Base-by-base conservation (phyloP, 2,329 filamentous ascomycete genomes). In the Dactylella cylindrospora region DNA sequence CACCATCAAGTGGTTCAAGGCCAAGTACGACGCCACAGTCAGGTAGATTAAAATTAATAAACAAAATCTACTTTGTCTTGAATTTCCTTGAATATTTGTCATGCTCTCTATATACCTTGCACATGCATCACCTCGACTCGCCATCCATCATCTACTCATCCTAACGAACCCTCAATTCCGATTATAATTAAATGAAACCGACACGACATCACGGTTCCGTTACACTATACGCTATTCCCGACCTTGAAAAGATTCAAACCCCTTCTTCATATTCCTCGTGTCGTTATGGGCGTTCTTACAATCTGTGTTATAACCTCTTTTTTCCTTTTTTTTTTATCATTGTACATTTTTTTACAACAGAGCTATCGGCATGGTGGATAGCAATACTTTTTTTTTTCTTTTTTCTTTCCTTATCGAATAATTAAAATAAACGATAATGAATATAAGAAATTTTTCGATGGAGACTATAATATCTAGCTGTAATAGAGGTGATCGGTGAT, bases 1-100 rank as follows among this genome's bases (percentile, higher is more conserved):
- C 84, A 96, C 90, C 74, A 79, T 97, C 80, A 95, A 90, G 82
- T 98, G 93, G 93, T 98, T 86, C 83, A 88, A 88, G 82, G 60
- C 68, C 66, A 70, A 68, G 64, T 70, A 68, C 84, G 90, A 97
- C 76, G 93, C 91, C 76, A 97, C 97, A 76, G 89, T 98, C 80
- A 86, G 93, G 82, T 97, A 95, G 88, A 84, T 9, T 8, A 13
- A 31, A 8, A 9, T 31, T 33, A 31, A 33, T 31, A 19, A 39
- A 41, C n/a, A 20, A 39, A 25, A 13, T 13, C 29, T 44, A 41
- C 38, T 35, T 31, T 39, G 5, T 33, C 20, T 29, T 33, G 8
- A 8, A 9, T 46, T 47, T 47, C 29, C 29, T 41, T 46, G 49
- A 39, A 29, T 35, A 15, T 25, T 13, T 19, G 29, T 43, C 36